Evolutionary conservation across 768 basidiomycete genomes (phyloP), one percentile per base, ranked within the genome.

Genomic region (Lentinula guzmanii): DNA sequence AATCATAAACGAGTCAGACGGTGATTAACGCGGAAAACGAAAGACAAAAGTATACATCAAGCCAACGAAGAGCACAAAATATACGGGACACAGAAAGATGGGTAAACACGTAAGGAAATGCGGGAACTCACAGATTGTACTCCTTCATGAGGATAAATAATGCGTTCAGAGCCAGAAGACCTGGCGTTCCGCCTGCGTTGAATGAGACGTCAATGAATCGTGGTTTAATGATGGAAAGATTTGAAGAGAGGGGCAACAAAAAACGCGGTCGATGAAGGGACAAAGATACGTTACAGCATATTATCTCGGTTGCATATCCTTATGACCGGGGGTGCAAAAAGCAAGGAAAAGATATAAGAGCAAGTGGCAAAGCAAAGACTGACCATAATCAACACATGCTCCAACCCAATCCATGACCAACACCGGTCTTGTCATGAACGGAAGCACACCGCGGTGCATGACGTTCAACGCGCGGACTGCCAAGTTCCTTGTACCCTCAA

Each of bases 321-420:
- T 28, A 28, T 0, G 28, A 28, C 3, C 3, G 28, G 28, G 28
- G 3, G 28, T 28, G 28, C 24, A 24, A 24, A 24, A 24, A 24
- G 24, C 24, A 24, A 24, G 28, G 3, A 28, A 28, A 28, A 28
- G 28, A 28, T 28, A 28, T 28, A 28, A 28, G 28, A 28, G 28
- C 7, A 24, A 21, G n/a, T n/a, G 28, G 41, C 3, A 37, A 18
- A 45, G 16, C 7, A 16, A 52, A 7, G 3, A 70, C 84, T 63
- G 59, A 87, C 93, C 93, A 66, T 83, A 78, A 69, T 95, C 93
- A 11, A 94, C 88, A 65, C 90, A 91, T 2, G 84, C 84, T 31
- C 86, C 84, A 42, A 96, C 81, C 92, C 94, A 97, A 70, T 96
- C 93, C 89, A 94, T 93, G n/a, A 90, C 81, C 55, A 91, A 72